Percentiles rank a stretch among this genome's conserved stretches.
Evolutionary conservation across 306 rosid genomes (phyloP).

Genomic region (Calophaca sinica): DNA sequence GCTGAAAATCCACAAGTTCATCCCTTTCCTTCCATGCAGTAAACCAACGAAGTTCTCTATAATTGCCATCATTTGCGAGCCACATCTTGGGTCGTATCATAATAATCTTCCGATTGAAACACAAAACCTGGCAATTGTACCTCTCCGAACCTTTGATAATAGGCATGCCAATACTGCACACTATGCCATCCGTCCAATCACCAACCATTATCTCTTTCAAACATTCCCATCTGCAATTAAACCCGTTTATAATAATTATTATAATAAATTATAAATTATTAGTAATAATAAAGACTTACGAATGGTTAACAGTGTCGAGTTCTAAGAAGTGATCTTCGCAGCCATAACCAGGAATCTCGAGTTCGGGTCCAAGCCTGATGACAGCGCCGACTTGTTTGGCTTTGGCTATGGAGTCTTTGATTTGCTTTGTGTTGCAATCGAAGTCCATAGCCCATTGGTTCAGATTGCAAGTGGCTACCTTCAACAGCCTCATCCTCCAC

Average conservation of each 20-base stretch:
- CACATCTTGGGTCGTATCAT: constrained; percentile 94
- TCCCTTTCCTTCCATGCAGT: constrained; percentile 89
- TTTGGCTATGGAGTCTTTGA: constrained; percentile 69
- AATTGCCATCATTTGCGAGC: constrained; percentile 98
- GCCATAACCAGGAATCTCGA: constrained; percentile 93
- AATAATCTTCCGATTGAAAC: constrained; percentile 76
- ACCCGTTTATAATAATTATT: too few species aligned
- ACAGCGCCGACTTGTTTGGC: constrained; percentile 83
- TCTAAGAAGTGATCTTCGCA: constrained; percentile 98
- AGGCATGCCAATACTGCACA: constrained; percentile 98
- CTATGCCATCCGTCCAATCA: constrained; percentile 87
- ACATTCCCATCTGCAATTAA: constrained; percentile 87
- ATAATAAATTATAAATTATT: too few species aligned
- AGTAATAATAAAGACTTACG: constrained; percentile 47
- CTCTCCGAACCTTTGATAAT: constrained; percentile 86
- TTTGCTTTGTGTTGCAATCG: constrained; percentile 71
- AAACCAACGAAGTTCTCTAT: constrained; percentile 97
- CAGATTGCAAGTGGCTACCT: constrained; percentile 88
- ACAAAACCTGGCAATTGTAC: constrained; percentile 84
- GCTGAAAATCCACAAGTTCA: constrained; percentile 77
- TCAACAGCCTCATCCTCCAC: constrained; percentile 77
- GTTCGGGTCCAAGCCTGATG: constrained; percentile 92
- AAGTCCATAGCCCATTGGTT: constrained; percentile 99
- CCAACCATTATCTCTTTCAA: constrained; percentile 78
- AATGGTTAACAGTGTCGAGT: constrained; percentile 84